Percentiles rank a stretch among this genome's conserved stretches.
Conservation (phyloP, 2,329 filamentous ascomycete genomes). For the Ascochyta rabiei region DNA sequence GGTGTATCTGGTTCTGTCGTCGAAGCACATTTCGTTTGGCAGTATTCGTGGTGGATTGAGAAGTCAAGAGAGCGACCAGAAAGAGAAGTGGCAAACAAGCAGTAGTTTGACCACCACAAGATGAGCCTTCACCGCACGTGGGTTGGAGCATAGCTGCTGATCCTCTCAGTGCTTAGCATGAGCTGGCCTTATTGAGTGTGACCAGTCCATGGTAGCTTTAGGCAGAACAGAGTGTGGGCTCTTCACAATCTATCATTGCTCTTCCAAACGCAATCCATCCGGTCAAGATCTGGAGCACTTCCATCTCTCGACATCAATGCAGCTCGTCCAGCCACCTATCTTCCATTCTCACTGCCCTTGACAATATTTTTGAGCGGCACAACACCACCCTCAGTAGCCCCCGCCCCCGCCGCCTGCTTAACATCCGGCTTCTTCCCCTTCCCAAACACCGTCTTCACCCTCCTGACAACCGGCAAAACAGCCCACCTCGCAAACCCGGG, state of each 20-base stretch:
- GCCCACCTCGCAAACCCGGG: constrained; percentile 78
- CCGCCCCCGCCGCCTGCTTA: constrained; percentile 37
- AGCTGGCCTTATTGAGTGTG: no score
- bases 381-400: constrained; percentile 41
- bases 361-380: constrained; percentile 28
- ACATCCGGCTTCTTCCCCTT: constrained; percentile 31
- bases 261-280: not conserved
- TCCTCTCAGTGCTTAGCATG: not conserved
- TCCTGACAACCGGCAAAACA: constrained; percentile 35
- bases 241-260: not conserved
- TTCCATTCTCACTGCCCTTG: not conserved
- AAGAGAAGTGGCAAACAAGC: not conserved
- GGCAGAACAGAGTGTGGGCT: no score
- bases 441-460: constrained; percentile 49
- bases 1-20: constrained; percentile 26
- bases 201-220: no score
- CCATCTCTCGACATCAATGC: constrained; percentile 1
- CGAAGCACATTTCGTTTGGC: constrained; percentile 32
- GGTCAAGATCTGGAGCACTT: constrained; percentile 13
- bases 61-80: not conserved
- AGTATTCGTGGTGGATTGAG: not conserved
- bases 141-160: not conserved
- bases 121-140: not conserved
- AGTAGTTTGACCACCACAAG: not conserved
- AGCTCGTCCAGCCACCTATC: not conserved